phyloP scores from a whole-genome alignment of 768 basidiomycete species.

The Pulveroboletus frians region DNA sequence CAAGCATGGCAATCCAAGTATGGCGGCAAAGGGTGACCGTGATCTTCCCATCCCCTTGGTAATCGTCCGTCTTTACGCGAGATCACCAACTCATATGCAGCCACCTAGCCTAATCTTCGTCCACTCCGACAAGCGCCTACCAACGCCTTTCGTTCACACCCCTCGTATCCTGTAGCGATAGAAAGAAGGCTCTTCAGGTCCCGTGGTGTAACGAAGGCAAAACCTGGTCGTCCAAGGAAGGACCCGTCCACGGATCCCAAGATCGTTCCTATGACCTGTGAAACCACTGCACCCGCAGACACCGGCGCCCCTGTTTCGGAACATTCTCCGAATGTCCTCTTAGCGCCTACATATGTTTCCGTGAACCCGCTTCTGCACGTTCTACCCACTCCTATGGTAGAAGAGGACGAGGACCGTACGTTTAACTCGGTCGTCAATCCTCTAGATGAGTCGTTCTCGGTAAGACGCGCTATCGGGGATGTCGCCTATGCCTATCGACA shows the following conservation, averaged over 20 bases:
- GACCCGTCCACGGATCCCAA: constrained; percentile 5
- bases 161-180: constrained; percentile 10
- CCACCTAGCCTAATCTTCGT: constrained; percentile 31
- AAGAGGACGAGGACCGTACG: constrained; percentile 1
- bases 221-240: constrained; percentile 28
- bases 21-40: constrained; percentile 15
- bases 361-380: constrained; percentile 27
- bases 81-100: constrained; percentile 8
- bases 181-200: constrained; percentile 19
- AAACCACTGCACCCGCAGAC: constrained; percentile 9
- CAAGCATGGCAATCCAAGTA: constrained; percentile 46
- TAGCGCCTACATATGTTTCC: constrained; percentile 11
- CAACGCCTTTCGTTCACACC: constrained; percentile 17
- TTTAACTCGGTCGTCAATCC: constrained; percentile 20
- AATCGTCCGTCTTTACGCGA: constrained; percentile 10
- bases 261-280: constrained; percentile 2
- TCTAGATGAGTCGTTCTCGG: constrained; percentile 25
- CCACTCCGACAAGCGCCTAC: constrained; percentile 25
- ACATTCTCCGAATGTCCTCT: constrained; percentile 3
- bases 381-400: neutral
- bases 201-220: constrained; percentile 31
- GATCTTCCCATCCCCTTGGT: constrained; percentile 20
- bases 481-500: constrained; percentile 26
- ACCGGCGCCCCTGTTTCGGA: constrained; percentile 4
- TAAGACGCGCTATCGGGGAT: constrained; percentile 27